Base-by-base conservation (phyloP, 2,329 filamentous ascomycete genomes). In the Pseudopyricularia cyperi region DNA sequence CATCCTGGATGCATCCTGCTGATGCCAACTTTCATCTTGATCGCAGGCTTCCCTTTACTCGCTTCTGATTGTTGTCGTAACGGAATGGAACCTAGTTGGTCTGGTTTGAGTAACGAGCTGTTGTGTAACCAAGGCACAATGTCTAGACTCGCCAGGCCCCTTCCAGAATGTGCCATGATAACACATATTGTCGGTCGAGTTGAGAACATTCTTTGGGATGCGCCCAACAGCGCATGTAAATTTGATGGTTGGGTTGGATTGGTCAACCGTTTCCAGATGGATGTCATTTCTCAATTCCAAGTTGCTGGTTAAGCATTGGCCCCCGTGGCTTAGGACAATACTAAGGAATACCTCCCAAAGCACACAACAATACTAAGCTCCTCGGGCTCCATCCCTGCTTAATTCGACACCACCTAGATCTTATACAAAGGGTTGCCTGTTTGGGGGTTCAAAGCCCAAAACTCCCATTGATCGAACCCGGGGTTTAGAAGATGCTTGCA, bases 31-130 rank as follows among this genome's bases (percentile, higher is more conserved):
- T 52, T 52, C 37, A 19, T 42, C 17, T 12, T 42, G 17, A 19
- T n/a, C 22, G 17, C 17, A 68, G 65, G 65, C 61, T 68, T 32
- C 65, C 65, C 26, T 68, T 68, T 53, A 61, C 62, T 35, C 61
- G 65, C 4, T 68, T 68, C 54, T 69, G 48, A 26, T 19, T 42
- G 35, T 24, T 24, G 19, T 7, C 26, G 28, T 22, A 32, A 32
- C 28, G 19, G 28, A 28, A 17, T 47, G 28, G n/a, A 30, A n/a
- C 9, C 1, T 24, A 30, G 26, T 28, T 28, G n/a, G 14, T 30
- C 15, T 47, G 24, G 14, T n/a, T 30, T 9, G 7, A 1, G 9
- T 28, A 46, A 22, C 7, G 6, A 32, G 7, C 22, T 7, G 12
- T 22, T n/a, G 37, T 42, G 37, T n/a, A 24, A 42, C 37, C 4